A percentile compares a stretch with the other conserved stretches of the same genome.
phyloP scores from a whole-genome alignment of 2,329 filamentous ascomycete species.

The Akanthomyces muscarius region DNA sequence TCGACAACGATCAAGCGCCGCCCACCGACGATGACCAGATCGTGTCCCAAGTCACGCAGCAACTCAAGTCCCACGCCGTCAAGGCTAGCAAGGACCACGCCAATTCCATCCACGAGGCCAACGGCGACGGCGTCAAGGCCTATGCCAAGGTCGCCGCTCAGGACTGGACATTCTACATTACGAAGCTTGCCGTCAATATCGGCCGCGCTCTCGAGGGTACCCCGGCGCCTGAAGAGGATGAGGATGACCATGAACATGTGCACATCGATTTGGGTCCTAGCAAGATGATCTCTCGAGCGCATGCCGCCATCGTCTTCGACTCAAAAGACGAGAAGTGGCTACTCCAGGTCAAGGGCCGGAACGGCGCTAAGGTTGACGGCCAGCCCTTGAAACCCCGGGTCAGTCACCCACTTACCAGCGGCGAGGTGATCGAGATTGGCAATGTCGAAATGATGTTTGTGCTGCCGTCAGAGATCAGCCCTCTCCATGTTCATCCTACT shows the following conservation, averaged over 20 bases:
- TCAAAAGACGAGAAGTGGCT: slow-evolving; percentile 70
- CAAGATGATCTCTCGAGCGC: slow-evolving; percentile 75
- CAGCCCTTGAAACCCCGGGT: slow-evolving; percentile 62
- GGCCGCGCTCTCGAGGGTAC: slow-evolving; percentile 60
- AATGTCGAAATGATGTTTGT: slow-evolving; percentile 99
- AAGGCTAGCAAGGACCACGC: slow-evolving; percentile 60
- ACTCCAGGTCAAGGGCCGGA: slow-evolving; percentile 82
- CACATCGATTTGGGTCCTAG: slow-evolving; percentile 87
- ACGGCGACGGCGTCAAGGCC: slow-evolving; percentile 61
- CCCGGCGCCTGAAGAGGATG: slow-evolving; percentile 39
- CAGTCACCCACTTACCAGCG: slow-evolving; percentile 68
- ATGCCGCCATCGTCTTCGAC: slow-evolving; percentile 72
- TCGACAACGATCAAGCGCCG: slow-evolving; percentile 34
- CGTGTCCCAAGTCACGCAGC: slow-evolving; percentile 53
- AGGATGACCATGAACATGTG: slow-evolving; percentile 50
- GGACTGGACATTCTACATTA: slow-evolving; percentile 83
- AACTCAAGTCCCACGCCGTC: slow-evolving; percentile 46
- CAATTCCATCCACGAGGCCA: slow-evolving; percentile 60
- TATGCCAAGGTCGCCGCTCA: slow-evolving; percentile 79
- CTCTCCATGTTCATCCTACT: slow-evolving; percentile 62
- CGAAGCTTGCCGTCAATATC: slow-evolving; percentile 70
- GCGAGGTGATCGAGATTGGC: slow-evolving; percentile 86
- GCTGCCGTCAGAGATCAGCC: slow-evolving; percentile 68
- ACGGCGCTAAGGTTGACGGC: slow-evolving; percentile 83
- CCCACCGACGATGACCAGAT: slow-evolving; percentile 51